Conservation (phyloP, 2,329 filamentous ascomycete genomes). For the Beauveria bassiana region DNA sequence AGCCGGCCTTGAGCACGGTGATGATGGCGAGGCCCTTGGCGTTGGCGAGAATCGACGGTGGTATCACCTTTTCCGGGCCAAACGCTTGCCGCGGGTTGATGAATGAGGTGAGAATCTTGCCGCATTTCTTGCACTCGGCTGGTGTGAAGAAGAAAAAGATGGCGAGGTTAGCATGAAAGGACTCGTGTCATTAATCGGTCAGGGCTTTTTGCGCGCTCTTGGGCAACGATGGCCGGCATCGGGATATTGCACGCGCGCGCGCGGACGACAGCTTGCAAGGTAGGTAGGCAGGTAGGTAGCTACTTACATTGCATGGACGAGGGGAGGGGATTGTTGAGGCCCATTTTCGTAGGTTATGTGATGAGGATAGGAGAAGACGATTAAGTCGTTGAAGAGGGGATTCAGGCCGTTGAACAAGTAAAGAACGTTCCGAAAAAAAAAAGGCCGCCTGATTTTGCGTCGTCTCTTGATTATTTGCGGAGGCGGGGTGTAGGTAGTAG, state of each 20-base stretch:
- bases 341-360: constrained; percentile 35
- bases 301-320: constrained; percentile 61
- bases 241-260: neutral
- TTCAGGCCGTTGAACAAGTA: neutral
- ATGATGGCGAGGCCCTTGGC: constrained; percentile 88
- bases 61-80: constrained; percentile 95
- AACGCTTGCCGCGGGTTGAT: constrained; percentile 90
- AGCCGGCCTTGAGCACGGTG: constrained; percentile 80
- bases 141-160: constrained; percentile 14
- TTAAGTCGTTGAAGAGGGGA: neutral
- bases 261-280: neutral
- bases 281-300: neutral
- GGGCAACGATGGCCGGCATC: neutral
- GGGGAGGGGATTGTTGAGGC: constrained; percentile 59
- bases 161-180: constrained; percentile 10
- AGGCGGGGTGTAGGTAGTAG: constrained; percentile 2
- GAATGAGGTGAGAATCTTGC: constrained; percentile 91
- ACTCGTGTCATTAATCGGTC: neutral
- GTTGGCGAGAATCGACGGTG: constrained; percentile 77
- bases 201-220: neutral
- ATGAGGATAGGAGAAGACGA: neutral
- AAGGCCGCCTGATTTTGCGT: neutral
- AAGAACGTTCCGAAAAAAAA: neutral
- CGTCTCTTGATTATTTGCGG: neutral
- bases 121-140: constrained; percentile 97